phyloP scores from a whole-genome alignment of 192 early-diverging fungal genomes.

The Coemansia sp. region DNA sequence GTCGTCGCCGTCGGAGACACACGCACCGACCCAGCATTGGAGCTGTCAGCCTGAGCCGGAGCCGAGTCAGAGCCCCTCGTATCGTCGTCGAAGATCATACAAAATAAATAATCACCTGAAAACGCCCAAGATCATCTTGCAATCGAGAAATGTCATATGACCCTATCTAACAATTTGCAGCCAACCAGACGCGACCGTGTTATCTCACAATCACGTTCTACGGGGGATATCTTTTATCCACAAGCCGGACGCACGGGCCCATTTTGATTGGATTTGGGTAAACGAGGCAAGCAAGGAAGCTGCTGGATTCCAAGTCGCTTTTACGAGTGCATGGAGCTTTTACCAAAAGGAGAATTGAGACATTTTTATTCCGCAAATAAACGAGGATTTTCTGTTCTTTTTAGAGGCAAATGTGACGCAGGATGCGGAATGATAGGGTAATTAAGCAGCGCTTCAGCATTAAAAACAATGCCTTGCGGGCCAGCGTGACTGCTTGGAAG shows the following conservation, averaged over 20 bases:
- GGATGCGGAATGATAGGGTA: neutral
- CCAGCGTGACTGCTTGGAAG: neutral
- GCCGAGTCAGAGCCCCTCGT: conserved; percentile 7
- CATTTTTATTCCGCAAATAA: neutral
- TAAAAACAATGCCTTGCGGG: neutral
- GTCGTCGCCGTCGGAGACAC: conserved; percentile 30
- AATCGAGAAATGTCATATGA: neutral
- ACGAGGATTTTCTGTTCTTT: too few species aligned
- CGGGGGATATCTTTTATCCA: neutral
- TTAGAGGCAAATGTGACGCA: neutral
- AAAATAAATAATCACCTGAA: neutral
- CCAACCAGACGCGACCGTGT: neutral
- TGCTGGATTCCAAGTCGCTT: neutral
- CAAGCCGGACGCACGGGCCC: neutral
- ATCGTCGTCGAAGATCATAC: neutral
- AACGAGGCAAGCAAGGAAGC: neutral
- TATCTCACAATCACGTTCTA: neutral
- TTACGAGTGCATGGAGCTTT: neutral
- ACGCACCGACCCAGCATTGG: conserved; percentile 8
- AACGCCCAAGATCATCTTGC: neutral
- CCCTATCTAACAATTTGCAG: neutral
- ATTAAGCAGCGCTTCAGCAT: neutral
- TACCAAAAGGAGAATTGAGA: conserved; percentile 6
- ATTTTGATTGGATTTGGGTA: too few species aligned
- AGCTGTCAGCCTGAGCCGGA: neutral